phyloP scores from a whole-genome alignment of 2,329 filamentous ascomycete genomes.

The Aspergillus uvarum region DNA sequence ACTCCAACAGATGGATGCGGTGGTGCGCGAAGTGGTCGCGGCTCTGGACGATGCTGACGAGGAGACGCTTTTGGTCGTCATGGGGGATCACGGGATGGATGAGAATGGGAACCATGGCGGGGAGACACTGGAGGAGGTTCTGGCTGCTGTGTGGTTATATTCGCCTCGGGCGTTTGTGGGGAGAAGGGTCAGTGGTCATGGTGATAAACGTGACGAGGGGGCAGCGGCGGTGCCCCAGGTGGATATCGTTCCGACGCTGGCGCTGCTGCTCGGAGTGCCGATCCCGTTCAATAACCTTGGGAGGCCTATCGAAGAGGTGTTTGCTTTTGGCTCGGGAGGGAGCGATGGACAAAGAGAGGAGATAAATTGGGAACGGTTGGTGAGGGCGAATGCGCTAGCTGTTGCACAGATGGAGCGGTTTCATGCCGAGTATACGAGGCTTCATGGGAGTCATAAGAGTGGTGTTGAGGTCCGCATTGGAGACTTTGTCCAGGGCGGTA shows the following conservation, averaged over 20 bases:
- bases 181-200: background rate
- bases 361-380: conserved; percentile 72
- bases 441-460: background rate
- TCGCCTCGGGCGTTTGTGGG: conserved; percentile 64
- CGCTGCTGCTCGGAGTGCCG: conserved; percentile 81
- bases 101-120: conserved; percentile 77
- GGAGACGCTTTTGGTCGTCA: conserved; percentile 84
- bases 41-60: conserved; percentile 64
- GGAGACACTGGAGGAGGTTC: conserved; percentile 90
- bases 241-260: conserved; percentile 87
- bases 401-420: conserved; percentile 86
- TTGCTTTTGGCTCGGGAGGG: conserved; percentile 58
- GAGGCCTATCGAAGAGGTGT: conserved; percentile 87
- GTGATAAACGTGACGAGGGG: background rate
- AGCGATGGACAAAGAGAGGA: conserved; percentile 46
- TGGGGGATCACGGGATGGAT: conserved; percentile 77
- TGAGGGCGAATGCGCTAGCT: conserved; percentile 70
- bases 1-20: conserved; percentile 80
- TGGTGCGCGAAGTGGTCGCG: conserved; percentile 69
- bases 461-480: background rate
- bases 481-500: background rate
- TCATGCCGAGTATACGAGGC: conserved; percentile 72
- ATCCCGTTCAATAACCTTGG: conserved; percentile 96
- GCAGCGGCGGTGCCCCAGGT: conserved; percentile 63
- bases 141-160: conserved; percentile 97